These are phyloP conservation scores for Exobasidium cylindrosporum DNA, from an alignment of 1,284 basidiomycete species.

Conservation along the genomic window DNA sequence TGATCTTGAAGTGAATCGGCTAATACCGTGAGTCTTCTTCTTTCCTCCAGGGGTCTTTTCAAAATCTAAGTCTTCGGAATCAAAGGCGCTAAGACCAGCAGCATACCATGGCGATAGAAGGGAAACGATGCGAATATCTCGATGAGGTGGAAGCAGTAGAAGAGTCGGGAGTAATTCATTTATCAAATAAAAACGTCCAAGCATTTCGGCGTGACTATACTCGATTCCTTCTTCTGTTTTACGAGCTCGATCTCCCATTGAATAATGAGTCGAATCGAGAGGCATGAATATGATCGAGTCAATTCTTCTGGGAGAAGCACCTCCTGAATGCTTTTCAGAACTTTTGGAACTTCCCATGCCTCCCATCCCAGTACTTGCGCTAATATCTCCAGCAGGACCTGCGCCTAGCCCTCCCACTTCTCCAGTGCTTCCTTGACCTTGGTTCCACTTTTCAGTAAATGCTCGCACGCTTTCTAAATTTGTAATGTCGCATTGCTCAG, in stretches of 20 bases:
- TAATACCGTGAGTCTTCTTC: neutral
- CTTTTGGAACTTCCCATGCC: neutral
- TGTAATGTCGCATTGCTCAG: constrained; percentile 45
- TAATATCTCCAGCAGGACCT: constrained; percentile 7
- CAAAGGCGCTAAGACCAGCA: constrained; percentile 24
- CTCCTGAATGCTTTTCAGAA: neutral
- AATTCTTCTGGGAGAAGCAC: constrained; percentile 9
- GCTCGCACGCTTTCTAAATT: constrained; percentile 25
- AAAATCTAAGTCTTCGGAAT: neutral
- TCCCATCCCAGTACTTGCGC: constrained; percentile 4
- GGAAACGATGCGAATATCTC: constrained; percentile 43
- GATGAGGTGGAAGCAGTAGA: constrained; percentile 32
- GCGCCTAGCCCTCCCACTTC: constrained; percentile 7
- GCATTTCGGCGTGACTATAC: constrained; percentile 24
- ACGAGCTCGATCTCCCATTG: constrained; percentile 8
- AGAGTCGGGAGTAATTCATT: constrained; percentile 41
- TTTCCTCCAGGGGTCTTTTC: neutral
- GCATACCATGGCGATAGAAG: constrained; percentile 45
- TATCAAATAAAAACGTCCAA: constrained; percentile 41
- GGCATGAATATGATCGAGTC: constrained; percentile 25
- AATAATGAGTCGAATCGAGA: constrained; percentile 12
- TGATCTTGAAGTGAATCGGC: neutral
- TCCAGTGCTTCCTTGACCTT: constrained; percentile 18
- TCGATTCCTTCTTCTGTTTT: neutral
- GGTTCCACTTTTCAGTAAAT: constrained; percentile 41